phyloP scores from a whole-genome alignment of 257 asterid species.

The Thymus quinquecostatus region DNA sequence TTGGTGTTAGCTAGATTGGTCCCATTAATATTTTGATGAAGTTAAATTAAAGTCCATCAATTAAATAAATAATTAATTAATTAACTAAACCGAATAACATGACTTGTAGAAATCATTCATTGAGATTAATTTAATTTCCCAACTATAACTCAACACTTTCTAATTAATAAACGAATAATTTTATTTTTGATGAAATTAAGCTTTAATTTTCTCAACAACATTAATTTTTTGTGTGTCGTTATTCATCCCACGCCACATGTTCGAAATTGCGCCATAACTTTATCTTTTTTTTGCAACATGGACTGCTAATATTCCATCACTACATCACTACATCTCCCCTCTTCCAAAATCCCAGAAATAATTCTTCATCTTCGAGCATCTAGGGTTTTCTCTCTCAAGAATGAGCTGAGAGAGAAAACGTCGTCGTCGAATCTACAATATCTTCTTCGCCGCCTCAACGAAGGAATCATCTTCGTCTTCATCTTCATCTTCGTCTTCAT shows the following conservation, averaged over 20 bases:
- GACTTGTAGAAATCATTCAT: constrained; percentile 28
- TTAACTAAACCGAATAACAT: constrained; percentile 8
- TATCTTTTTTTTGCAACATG: constrained; percentile 50
- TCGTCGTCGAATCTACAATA: background rate
- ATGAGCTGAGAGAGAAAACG: constrained; percentile 3
- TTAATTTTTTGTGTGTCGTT: constrained; percentile 35
- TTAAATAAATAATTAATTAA: constrained; percentile 26
- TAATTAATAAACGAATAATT: too few species aligned
- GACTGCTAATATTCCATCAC: constrained; percentile 49
- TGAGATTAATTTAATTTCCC: constrained; percentile 27
- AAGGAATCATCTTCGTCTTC: background rate
- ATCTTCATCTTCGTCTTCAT: constrained; percentile 22
- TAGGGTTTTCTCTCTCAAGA: constrained; percentile 29
- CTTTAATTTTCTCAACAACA: background rate
- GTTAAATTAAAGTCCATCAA: constrained; percentile 37
- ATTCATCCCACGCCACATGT: constrained; percentile 51
- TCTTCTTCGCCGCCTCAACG: background rate
- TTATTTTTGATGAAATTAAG: constrained; percentile 3
- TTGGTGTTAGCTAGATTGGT: constrained; percentile 48
- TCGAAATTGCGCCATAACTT: constrained; percentile 49
- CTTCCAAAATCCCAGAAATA: constrained; percentile 39
- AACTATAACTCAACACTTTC: constrained; percentile 28
- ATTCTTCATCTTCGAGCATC: constrained; percentile 3
- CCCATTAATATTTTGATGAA: constrained; percentile 38
- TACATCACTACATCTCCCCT: constrained; percentile 19